Evolutionary conservation across 2,329 filamentous ascomycete genomes (phyloP), one percentile per base, ranked within the genome.

Genomic region (Cadophora malorum): DNA sequence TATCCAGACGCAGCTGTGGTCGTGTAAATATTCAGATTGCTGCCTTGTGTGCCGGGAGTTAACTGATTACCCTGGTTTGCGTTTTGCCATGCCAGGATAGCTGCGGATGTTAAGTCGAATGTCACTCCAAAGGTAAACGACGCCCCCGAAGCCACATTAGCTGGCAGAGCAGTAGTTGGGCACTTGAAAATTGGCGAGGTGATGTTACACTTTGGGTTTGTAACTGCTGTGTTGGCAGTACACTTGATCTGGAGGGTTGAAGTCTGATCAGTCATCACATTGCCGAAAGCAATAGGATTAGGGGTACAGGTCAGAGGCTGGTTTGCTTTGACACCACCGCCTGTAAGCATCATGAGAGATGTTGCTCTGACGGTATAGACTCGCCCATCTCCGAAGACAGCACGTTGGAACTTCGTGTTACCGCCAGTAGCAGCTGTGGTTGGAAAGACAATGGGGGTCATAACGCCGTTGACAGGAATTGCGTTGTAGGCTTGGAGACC

Each of bases 401-500:
- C 55, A 23, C 63, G 63, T 35, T 65, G 63, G 16, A 65, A 65
- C 33, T 65, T 65, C 9, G 38, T 65, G 16, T 59, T 33, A 7
- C 63, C 52, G 49, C 63, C 63, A 35, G 63, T 65, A 1, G 53
- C 63, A 12, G 45, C 63, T 16, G 38, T 8, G 8, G 59, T 45
- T 31, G 83, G 81, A 67, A 87, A 79, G 53, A 83, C 76, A 25
- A 67, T 67, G 31, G 35, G 65, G 1, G 77, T 82, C 35, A 88
- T 73, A 1, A 75, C 69, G 0, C 82, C 82, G 23, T 81, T 79
- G 6, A 79, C 76, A 0, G 84, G 86, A 0, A 86, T 76, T 0
- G 85, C 82, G 21, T 85, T 80, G 69, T 85, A 87, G 35, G 86
- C 80, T 28, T 83, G 80, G 10, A 87, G 78, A 63, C 83, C 83